Conservation (phyloP, 768 basidiomycete species). For the Boletus tomentosulus region DNA sequence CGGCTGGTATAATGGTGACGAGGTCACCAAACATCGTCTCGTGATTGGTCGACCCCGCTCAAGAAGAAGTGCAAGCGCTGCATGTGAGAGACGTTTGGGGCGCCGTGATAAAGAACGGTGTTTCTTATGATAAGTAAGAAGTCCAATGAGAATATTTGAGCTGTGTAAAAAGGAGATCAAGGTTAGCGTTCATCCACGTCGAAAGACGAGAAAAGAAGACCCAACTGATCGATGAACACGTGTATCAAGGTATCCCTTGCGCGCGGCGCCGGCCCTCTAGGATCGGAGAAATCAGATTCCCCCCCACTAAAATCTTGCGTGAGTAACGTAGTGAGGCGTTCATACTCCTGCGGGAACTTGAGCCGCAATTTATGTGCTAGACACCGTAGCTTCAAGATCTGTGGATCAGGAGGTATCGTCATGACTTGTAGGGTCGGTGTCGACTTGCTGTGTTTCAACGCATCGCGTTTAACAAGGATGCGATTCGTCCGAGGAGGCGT, state of each 20-base stretch:
- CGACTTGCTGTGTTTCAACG: constrained; percentile 42
- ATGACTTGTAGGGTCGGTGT: constrained; percentile 42
- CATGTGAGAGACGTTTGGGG: constrained; percentile 64
- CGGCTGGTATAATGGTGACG: constrained; percentile 80
- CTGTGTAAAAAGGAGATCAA: constrained; percentile 33
- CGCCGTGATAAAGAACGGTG: constrained; percentile 38
- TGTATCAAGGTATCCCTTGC: constrained; percentile 34
- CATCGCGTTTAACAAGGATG: constrained; percentile 17
- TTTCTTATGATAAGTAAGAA: constrained; percentile 65
- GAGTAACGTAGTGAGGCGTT: constrained; percentile 28
- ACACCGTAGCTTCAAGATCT: constrained; percentile 46
- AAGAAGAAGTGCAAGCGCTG: constrained; percentile 70
- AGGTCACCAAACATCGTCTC: constrained; percentile 73
- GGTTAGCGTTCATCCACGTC: constrained; percentile 6
- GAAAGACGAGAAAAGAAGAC: constrained; percentile 11
- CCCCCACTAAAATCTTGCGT: constrained; percentile 34
- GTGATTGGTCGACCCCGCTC: constrained; percentile 77
- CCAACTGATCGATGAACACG: constrained; percentile 44
- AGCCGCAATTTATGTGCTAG: constrained; percentile 54
- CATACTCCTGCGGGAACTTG: constrained; percentile 52
- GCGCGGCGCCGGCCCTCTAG: constrained; percentile 31
- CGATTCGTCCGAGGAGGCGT: constrained; percentile 28
- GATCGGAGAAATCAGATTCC: constrained; percentile 34
- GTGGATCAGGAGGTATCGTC: constrained; percentile 43
- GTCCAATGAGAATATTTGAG: constrained; percentile 84